These are phyloP conservation scores for Aspergillus funiculosus DNA, from an alignment of 495 filamentous ascomycete species.

Conservation along the genomic window DNA sequence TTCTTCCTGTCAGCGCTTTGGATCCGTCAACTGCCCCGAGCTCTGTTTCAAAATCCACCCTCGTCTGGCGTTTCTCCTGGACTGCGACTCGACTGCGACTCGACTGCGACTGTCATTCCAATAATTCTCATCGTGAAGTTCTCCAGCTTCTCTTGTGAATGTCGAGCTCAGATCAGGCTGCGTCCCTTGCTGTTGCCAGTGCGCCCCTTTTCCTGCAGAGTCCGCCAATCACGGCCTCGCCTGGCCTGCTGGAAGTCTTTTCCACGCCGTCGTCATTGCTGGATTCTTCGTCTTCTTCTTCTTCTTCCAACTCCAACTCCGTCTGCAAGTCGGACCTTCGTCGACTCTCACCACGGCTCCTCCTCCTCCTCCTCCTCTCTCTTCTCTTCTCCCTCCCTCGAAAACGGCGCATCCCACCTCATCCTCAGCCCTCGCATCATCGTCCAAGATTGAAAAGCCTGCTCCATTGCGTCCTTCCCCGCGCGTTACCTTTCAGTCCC, in stretches of 20 bases:
- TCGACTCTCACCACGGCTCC: constrained; percentile 14
- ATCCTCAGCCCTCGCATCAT: constrained; percentile 21
- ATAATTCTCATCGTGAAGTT: too few relatives aligned
- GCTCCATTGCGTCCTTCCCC: constrained; percentile 22
- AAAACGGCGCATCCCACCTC: constrained; percentile 35
- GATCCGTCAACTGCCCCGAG: too few relatives aligned
- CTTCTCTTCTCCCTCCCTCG: constrained; percentile 9
- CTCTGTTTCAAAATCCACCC: too few relatives aligned
- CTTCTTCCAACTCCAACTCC: constrained; percentile 6
- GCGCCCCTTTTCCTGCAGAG: constrained; percentile 22
- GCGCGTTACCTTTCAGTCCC: constrained; percentile 21
- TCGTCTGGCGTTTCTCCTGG: too few relatives aligned
- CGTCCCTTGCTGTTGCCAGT: constrained; percentile 20
- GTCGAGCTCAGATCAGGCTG: constrained; percentile 21
- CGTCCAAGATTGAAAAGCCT: constrained; percentile 32
- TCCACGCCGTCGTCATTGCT: too few relatives aligned
- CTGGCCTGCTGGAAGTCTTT: too few relatives aligned
- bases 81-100: too few relatives aligned
- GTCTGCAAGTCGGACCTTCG: constrained; percentile 21
- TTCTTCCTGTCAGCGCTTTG: too few relatives aligned
- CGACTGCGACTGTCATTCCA: too few relatives aligned
- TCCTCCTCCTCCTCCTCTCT: constrained; percentile 9
- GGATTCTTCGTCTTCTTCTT: constrained; percentile 13
- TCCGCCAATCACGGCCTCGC: constrained; percentile 21
- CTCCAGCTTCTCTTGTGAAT: constrained; percentile 19